Base-by-base conservation (phyloP, 129 eudicot genomes). In the Pittosporum tobira region DNA sequence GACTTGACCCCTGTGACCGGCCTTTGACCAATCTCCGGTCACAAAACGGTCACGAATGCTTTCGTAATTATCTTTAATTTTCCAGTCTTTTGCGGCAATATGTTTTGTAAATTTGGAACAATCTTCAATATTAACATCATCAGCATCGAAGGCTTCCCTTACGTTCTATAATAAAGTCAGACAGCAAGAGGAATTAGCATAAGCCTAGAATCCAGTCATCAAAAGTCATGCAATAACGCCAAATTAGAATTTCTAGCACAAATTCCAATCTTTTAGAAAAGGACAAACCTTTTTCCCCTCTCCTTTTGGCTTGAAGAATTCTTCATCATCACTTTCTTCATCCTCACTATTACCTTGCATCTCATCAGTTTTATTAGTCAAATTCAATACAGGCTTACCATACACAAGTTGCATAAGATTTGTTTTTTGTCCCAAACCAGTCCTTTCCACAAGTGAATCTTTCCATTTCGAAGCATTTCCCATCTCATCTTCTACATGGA, bases 401-500 rank as follows among this genome's bases (percentile, higher is more conserved):
- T 91, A 91, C 45, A 91, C 95, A 56, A 86, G 90, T 67, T 91
- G 96, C 96, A 76, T 84, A 58, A 91, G 90, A 73, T 91, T 87
- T 60, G 72, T 65, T 44, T 62, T 83, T 57, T 81, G 75, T 59
- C 96, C 72, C 29, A 71, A 66, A 29, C 63, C 54, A 24, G 89
- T 91, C 70, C 90, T 70, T 58, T 87, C 85, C 22, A 68, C 73
- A 77, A 91, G 51, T 25, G 85, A 78, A 49, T 87, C 96, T 74
- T 77, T 86, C 99, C 99, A 91, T 70, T 79, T 91, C 37, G 96
- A 81, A 62, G 81, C 79, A 79, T 87, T 91, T 61, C 94, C 99
- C 78, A 70, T 22, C 60, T 70, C 84, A 65, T 78, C 95, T 62
- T 74, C 77, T 70, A 61, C 34, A 49, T 68, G 66, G 64, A 62